Evolutionary conservation across 1,284 basidiomycete species (phyloP), one percentile per base, ranked within the genome.

Genomic region (Marasmius tenuissimus): DNA sequence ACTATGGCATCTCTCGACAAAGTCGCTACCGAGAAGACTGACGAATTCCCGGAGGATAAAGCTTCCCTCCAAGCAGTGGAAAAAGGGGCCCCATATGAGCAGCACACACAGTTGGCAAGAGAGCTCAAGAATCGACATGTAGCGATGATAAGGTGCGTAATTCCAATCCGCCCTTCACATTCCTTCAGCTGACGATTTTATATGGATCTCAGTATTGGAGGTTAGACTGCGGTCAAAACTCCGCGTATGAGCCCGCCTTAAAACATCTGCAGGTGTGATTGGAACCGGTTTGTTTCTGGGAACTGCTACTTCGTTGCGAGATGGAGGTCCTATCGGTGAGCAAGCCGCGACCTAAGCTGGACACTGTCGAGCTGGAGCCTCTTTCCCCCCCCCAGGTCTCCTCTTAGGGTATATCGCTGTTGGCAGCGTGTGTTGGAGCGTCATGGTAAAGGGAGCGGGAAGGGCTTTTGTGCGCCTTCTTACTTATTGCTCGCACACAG

Each of bases 41-140:
- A 27, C 27, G 27, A 27, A 4, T 27, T 27, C 27, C 27, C 27
- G 27, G 27, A 27, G 27, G 27, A 27, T 4, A 27, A 4, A 27
- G 27, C 27, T 27, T 27, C 27, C 27, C 27, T 27, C 27, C 27
- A 27, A 27, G n/a, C n/a, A n/a, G 27, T 27, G 27, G 27, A 27
- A 4, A 27, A 27, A 27, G 27, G 2, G 27, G 27, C 27, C 27
- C 27, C 27, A 27, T 27, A 27, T 37, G 52, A 37, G 16, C 52
- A 33, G 9, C 52, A 54, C 37, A 37, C 37, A 37, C 35, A 54
- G 34, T 38, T 54, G 34, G 52, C 52, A 14, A 78, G 86, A 45
- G 83, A 87, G 72, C 75, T 88, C 64, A 89, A 89, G 72, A 87
- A 87, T 67, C 77, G 87, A 6, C 86, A 89, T 71, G 78, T 89